Percentiles rank a stretch among this genome's conserved stretches.
Evolutionary conservation across 2,329 filamentous ascomycete genomes (phyloP).

Genomic region (Epichloe brachyelytri): DNA sequence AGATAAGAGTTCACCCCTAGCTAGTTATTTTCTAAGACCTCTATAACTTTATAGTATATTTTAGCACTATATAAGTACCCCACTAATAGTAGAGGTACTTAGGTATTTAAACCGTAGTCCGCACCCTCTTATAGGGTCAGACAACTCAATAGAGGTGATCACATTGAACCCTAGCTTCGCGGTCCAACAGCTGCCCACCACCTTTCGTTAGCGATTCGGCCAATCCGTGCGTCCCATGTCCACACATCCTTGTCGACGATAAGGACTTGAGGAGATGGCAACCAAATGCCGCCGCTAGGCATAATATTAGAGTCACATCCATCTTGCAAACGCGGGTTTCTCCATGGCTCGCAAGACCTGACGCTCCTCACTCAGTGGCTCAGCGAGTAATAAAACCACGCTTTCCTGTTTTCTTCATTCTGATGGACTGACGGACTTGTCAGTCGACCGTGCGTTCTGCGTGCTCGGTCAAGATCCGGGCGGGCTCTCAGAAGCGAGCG

Average conservation of each 20-base stretch:
- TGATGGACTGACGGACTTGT: constrained; percentile 1
- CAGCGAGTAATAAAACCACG: background rate
- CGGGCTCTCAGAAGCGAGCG: background rate
- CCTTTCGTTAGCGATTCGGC: background rate
- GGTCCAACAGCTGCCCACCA: background rate
- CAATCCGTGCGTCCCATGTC: background rate
- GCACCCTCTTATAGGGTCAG: too few species aligned
- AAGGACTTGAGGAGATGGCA: constrained; percentile 4
- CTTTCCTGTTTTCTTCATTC: background rate
- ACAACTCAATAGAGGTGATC: too few species aligned
- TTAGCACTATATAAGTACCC: too few species aligned
- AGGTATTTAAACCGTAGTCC: too few species aligned
- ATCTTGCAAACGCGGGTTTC: constrained; percentile 1
- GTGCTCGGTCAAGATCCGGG: constrained; percentile 5
- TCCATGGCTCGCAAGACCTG: background rate
- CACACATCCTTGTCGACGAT: constrained; percentile 6
- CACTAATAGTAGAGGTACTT: too few species aligned
- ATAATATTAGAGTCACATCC: background rate
- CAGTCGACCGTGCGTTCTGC: constrained; percentile 2
- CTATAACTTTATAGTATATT: too few species aligned
- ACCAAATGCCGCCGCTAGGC: constrained; percentile 7
- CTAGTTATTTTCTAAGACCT: too few species aligned
- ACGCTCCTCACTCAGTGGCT: background rate
- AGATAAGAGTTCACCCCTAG: too few species aligned
- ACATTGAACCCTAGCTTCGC: too few species aligned